Base-by-base conservation (phyloP, 2,329 filamentous ascomycete genomes). In the Orbilia javanica region DNA sequence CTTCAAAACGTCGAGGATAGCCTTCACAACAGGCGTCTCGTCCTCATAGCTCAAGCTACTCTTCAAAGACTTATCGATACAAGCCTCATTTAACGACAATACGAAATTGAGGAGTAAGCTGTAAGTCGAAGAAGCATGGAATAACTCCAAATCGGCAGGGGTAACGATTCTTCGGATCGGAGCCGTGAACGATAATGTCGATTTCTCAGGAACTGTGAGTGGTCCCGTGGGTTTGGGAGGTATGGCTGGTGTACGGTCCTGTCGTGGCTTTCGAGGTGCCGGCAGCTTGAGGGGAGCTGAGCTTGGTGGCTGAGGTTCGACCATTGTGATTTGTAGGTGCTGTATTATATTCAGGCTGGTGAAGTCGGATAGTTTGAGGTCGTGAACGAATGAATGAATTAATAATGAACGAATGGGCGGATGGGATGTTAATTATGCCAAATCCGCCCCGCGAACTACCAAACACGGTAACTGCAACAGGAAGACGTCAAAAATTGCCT, bases 131-230 rank as follows among this genome's bases (percentile, higher is more conserved):
- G 94, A 97, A 0, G 88, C 85, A 18, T 94, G 87, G 82, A 98
- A 99, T 3, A 93, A 85, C 18, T 92, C 88, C 83, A 97, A 94
- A 81, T 99, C 96, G 60, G 88, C 86, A 1, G 87, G 87, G 2
- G 94, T 95, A 11, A 99, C 86, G 65, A 99, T 98, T 7, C 94
- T 89, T 77, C 94, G 89, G 11, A 87, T 88, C 0, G 96, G 96
- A 4, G 86, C 86, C 73, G 86, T 86, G 86, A 93, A 96, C 4
- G 84, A 85, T 82, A 90, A 86, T 53, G 85, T 87, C 65, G 88
- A 87, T 46, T 88, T 86, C 79, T 90, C 87, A 75, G 91, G 90
- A 18, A 91, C 90, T 55, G 89, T 84, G 36, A 93, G 90, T 2
- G 81, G 80, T 36, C 79, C 77, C 10, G 80, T 76, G 27, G 79